These are phyloP conservation scores for Cucurbita argyrosperma DNA, from an alignment of 306 rosid species.

Conservation along the genomic window DNA sequence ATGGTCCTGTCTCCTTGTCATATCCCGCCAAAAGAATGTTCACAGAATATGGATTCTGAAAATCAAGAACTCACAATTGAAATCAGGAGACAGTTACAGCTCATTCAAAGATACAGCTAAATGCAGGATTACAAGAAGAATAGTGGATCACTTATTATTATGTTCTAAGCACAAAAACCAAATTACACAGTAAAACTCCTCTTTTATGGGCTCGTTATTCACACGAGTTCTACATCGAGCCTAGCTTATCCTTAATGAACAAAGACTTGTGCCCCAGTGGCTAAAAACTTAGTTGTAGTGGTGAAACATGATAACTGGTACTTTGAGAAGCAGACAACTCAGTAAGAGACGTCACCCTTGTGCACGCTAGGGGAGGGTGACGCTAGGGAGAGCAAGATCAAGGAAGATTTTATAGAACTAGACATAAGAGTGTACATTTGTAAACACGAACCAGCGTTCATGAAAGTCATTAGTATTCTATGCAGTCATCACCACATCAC, in stretches of 20 bases:
- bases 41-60: slow-evolving; percentile 76
- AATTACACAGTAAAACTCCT: background rate
- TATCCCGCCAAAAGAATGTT: slow-evolving; percentile 88
- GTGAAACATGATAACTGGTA: background rate
- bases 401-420: background rate
- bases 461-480: background rate
- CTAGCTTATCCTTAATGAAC: background rate
- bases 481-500: background rate
- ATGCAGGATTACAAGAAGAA: background rate
- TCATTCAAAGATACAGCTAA: background rate
- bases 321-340: background rate
- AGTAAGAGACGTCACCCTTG: background rate
- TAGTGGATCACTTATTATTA: background rate
- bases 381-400: background rate
- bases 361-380: background rate
- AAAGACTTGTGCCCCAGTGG: background rate
- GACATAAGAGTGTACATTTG: background rate
- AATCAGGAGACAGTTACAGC: background rate
- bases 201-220: background rate
- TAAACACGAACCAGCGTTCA: background rate
- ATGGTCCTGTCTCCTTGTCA: slow-evolving; percentile 77
- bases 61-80: slow-evolving; percentile 3
- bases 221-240: background rate
- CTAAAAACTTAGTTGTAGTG: background rate
- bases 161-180: background rate